These are phyloP conservation scores for Diplocarpon mali DNA, from an alignment of 2,329 filamentous ascomycete species.

Conservation along the genomic window DNA sequence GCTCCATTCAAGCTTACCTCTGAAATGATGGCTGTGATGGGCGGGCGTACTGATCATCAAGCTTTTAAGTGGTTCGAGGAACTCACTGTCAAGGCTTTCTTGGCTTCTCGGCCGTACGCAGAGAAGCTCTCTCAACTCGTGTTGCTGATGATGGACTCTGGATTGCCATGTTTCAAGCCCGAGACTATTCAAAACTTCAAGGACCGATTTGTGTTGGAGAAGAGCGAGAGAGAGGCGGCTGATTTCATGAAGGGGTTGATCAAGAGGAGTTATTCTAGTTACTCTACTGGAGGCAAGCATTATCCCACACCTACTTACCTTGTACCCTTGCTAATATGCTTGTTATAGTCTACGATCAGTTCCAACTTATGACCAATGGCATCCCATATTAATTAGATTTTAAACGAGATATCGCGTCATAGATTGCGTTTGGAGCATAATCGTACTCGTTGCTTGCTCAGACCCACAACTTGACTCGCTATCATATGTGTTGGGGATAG, in stretches of 20 bases:
- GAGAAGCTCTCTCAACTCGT: slow-evolving; percentile 87
- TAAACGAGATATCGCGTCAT: not conserved
- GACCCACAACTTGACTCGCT: too few relatives aligned
- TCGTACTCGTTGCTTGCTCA: too few relatives aligned
- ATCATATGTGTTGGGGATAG: too few relatives aligned
- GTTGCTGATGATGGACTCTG: slow-evolving; percentile 88
- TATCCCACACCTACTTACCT: not conserved
- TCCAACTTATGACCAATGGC: slow-evolving; percentile 92
- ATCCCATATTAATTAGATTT: slow-evolving; percentile 59
- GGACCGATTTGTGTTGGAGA: slow-evolving; percentile 86
- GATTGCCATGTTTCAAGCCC: slow-evolving; percentile 94
- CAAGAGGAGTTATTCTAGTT: slow-evolving; percentile 80
- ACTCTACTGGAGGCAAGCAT: slow-evolving; percentile 56
- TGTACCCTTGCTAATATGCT: not conserved
- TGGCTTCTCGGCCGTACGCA: slow-evolving; percentile 75
- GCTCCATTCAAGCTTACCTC: slow-evolving; percentile 96
- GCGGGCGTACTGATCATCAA: slow-evolving; percentile 72
- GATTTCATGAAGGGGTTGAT: slow-evolving; percentile 88
- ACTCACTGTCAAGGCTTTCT: slow-evolving; percentile 87
- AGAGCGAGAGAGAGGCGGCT: slow-evolving; percentile 82
- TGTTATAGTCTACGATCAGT: slow-evolving; percentile 74
- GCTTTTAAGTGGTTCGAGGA: slow-evolving; percentile 95
- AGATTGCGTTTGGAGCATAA: too few relatives aligned
- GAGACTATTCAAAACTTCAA: slow-evolving; percentile 88
- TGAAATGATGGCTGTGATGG: slow-evolving; percentile 99